Conservation (phyloP, 2,329 filamentous ascomycete genomes). For the Lecanosticta acicola region DNA sequence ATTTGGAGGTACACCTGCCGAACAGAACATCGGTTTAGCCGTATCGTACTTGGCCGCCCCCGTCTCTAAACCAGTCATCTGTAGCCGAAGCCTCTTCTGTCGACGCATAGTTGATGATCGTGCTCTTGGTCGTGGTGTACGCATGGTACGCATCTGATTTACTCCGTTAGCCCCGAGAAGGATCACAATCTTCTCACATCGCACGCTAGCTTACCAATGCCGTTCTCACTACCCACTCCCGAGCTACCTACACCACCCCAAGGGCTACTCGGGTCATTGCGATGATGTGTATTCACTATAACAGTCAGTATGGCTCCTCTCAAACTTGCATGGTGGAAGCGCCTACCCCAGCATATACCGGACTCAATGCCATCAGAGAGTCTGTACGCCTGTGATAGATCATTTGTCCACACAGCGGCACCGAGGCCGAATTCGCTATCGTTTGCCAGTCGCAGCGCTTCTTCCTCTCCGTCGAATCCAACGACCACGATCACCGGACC, state of each 20-base stretch:
- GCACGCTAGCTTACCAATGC: conserved; percentile 48
- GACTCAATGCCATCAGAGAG: conserved; percentile 51
- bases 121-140: conserved; percentile 55
- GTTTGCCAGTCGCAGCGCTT: conserved; percentile 46
- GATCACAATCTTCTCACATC: neutral
- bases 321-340: neutral
- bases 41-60: conserved; percentile 53
- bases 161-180: neutral
- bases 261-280: conserved; percentile 66
- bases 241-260: conserved; percentile 61
- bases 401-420: conserved; percentile 48
- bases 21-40: too few relatives aligned
- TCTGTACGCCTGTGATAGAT: conserved; percentile 49
- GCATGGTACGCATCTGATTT: conserved; percentile 37
- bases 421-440: conserved; percentile 48
- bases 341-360: conserved; percentile 59
- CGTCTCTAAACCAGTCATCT: conserved; percentile 66
- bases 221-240: conserved; percentile 69
- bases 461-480: conserved; percentile 43
- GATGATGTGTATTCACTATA: conserved; percentile 53
- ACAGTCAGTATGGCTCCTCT: conserved; percentile 21
- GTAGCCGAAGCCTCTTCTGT: conserved; percentile 46
- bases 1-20: too few relatives aligned
- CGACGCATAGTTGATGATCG: conserved; percentile 62
- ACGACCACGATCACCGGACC: conserved; percentile 41